Conservation (phyloP, 345 rosid genomes). For the Eucalyptus regnans region DNA sequence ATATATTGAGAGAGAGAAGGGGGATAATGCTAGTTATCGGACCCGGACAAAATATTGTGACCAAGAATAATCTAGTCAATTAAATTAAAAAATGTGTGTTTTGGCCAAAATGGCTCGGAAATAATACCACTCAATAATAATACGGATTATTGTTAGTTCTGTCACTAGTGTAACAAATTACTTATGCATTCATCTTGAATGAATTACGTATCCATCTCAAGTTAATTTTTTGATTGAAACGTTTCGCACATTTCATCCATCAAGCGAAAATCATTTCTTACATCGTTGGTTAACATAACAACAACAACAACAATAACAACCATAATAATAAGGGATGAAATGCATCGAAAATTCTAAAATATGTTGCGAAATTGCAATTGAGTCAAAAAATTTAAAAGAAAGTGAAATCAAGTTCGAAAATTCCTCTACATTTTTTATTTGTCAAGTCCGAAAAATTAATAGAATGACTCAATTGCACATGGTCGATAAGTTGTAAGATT, state of each 20-base stretch:
- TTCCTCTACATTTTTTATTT: accelerated
- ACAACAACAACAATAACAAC: not conserved
- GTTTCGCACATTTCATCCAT: not conserved
- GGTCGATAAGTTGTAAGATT: too few species aligned
- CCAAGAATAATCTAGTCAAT: too few species aligned
- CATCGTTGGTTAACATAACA: accelerated
- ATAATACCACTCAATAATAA: too few species aligned
- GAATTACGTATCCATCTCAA: accelerated
- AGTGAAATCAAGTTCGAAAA: accelerated
- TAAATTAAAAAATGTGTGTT: too few species aligned
- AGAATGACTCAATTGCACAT: accelerated
- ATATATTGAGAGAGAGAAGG: too few species aligned
- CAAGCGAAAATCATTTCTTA: not conserved
- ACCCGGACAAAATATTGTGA: too few species aligned
- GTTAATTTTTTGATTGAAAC: not conserved
- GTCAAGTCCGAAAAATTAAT: not conserved
- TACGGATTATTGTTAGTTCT: not conserved
- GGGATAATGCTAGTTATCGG: too few species aligned
- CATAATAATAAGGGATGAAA: too few species aligned
- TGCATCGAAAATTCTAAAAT: accelerated
- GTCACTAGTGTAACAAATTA: not conserved
- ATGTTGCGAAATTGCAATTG: accelerated
- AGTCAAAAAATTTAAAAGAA: too few species aligned
- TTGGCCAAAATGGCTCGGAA: too few species aligned
- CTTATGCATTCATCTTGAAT: not conserved